Evolutionary conservation across 345 rosid genomes (phyloP).

Genomic region (Eutrema heterophyllum): DNA sequence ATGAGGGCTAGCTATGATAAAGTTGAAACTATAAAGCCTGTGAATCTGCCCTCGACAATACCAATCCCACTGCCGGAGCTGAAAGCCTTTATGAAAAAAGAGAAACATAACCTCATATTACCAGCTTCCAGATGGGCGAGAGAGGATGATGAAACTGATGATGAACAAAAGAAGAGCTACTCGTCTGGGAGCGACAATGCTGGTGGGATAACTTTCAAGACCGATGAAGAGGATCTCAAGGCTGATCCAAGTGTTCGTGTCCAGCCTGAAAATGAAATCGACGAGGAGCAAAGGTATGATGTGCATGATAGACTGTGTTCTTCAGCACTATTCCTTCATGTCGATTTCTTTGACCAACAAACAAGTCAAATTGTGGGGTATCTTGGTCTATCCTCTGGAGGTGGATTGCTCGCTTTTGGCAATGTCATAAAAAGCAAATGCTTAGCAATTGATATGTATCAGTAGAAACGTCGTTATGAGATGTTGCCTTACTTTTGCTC

Average conservation of each 20-base stretch:
- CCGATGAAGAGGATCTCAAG: conserved; percentile 48
- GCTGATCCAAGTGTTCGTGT: conserved; percentile 42
- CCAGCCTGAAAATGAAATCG: conserved; percentile 51
- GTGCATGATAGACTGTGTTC: neutral
- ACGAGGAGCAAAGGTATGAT: conserved; percentile 74
- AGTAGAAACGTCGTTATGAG: neutral
- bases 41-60: conserved; percentile 35
- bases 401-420: neutral
- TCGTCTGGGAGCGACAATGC: conserved; percentile 83
- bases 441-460: neutral
- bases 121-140: conserved; percentile 87
- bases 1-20: conserved; percentile 30
- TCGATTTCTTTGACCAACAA: neutral
- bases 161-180: conserved; percentile 69
- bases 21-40: conserved; percentile 38
- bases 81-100: conserved; percentile 53
- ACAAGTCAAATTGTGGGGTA: neutral
- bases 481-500: conserved; percentile 7
- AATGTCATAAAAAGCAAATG: neutral
- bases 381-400: neutral
- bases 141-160: conserved; percentile 82
- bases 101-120: conserved; percentile 59
- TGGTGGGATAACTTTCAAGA: conserved; percentile 48
- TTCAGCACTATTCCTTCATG: too few relatives aligned
- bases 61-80: conserved; percentile 55